Evolutionary conservation across 23 red algal species (phyloP), one percentile per base, ranked within the genome.

Genomic region (Chondrus crispus): DNA sequence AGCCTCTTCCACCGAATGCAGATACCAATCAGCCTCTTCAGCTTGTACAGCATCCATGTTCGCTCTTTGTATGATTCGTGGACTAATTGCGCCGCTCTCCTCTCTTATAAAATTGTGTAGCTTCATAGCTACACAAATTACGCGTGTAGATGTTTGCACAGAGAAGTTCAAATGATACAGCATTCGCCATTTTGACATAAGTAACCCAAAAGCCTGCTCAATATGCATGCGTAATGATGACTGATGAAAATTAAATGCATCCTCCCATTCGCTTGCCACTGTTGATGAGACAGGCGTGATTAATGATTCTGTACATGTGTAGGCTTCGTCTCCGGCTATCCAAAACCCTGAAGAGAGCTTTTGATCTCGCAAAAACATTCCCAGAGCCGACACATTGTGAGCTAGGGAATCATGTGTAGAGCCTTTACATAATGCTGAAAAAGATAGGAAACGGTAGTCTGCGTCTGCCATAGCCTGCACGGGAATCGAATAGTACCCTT

Each of bases 211-310:
- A 2, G 40, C 43, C 20, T 78, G 42, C 32, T 78, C 40, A 2
- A 78, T 48, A 49, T 78, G 72, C 30, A 78, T 49, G 43, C 43
- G 37, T 48, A 78, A 51, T 41, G 72, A 78, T 9, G 72, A 78
- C 30, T 33, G 30, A n/a, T 51, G 53, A 22, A 49, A 78, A 36
- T 78, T 78, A 3, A 40, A 41, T 6, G 72, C 14, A 28, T 49
- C 24, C 10, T 78, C 3, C 32, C 48, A 78, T 49, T 8, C 3
- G 18, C 28, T 2, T 12, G 53, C 32, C 22, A 51, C 43, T n/a
- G 48, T 78, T 4, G 44, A 43, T 3, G 72, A 48, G n/a, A 12
- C 48, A 16, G 72, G 72, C 3, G 2, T 7, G 12, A 46, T 4
- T 16, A 49, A 7, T 12, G 9, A 46, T 29, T 78, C 53, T 16